Evolutionary conservation across 2,329 filamentous ascomycete genomes (phyloP).

Genomic region (Exophiala viscosa): DNA sequence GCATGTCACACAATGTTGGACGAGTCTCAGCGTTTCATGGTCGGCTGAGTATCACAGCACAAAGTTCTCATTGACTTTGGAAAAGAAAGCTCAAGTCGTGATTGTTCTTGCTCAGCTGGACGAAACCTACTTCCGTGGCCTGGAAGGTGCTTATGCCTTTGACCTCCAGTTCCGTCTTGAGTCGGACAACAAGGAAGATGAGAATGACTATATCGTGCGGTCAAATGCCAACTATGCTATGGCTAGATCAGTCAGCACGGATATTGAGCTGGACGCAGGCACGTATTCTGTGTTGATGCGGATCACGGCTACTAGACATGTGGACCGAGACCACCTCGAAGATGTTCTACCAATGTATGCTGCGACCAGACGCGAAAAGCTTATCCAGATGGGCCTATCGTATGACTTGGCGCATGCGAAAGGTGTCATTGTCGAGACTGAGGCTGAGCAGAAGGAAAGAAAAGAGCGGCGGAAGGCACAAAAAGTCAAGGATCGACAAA

Average conservation of each 20-base stretch:
- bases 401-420: constrained; percentile 48
- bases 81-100: constrained; percentile 51
- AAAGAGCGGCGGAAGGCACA: constrained; percentile 28
- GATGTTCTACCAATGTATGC: constrained; percentile 65
- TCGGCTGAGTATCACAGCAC: constrained; percentile 57
- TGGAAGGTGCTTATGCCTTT: constrained; percentile 57
- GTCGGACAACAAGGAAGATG: constrained; percentile 48
- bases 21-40: constrained; percentile 58
- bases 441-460: constrained; percentile 28
- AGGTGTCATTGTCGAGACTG: constrained; percentile 35
- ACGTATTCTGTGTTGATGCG: constrained; percentile 73
- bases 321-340: constrained; percentile 41
- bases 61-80: constrained; percentile 55
- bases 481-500: constrained; percentile 35
- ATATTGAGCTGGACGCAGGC: constrained; percentile 70
- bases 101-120: constrained; percentile 60
- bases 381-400: constrained; percentile 49
- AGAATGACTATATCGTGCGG: constrained; percentile 56
- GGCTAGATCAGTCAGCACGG: constrained; percentile 71
- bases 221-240: constrained; percentile 58
- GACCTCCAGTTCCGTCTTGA: constrained; percentile 57
- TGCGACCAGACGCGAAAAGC: constrained; percentile 64
- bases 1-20: constrained; percentile 61
- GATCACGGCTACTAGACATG: constrained; percentile 61
- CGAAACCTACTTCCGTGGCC: constrained; percentile 56